Percentiles rank a stretch among this genome's conserved stretches.
Evolutionary conservation across 1,284 basidiomycete species (phyloP).

Genomic region (Takashimella koratensis): DNA sequence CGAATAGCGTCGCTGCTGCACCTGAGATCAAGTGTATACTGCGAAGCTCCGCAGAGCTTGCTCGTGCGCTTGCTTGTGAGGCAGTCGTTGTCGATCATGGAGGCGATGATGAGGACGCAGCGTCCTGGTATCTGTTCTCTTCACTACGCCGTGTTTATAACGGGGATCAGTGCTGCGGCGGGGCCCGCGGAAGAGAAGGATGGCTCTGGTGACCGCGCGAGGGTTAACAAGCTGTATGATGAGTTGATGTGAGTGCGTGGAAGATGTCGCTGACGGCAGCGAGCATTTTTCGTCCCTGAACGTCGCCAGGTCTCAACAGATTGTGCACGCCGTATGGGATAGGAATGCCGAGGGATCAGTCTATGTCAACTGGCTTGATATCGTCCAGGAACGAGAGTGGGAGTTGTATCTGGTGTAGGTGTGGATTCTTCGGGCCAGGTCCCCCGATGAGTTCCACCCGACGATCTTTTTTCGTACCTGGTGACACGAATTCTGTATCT

Average conservation of each 20-base stretch:
- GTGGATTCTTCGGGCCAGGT: too few relatives aligned
- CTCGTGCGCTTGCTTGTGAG: conserved; percentile 30
- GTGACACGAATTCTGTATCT: too few relatives aligned
- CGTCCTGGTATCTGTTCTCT: conserved; percentile 31
- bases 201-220: conserved; percentile 25
- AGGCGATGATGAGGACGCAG: conserved; percentile 30
- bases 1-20: conserved; percentile 29
- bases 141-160: conserved; percentile 35
- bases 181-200: conserved; percentile 16
- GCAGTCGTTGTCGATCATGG: conserved; percentile 29
- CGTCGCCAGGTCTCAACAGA: conserved; percentile 24
- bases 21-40: conserved; percentile 25
- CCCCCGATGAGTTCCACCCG: too few relatives aligned
- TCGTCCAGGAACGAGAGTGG: conserved; percentile 32
- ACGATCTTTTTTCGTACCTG: too few relatives aligned
- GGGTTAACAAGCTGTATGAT: conserved; percentile 30
- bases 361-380: conserved; percentile 33
- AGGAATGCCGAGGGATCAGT: conserved; percentile 22
- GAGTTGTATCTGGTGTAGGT: conserved; percentile 33
- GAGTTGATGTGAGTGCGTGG: conserved; percentile 21
- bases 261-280: background rate
- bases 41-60: conserved; percentile 25
- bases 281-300: conserved; percentile 30
- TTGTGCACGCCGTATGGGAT: conserved; percentile 33
- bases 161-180: conserved; percentile 25